Conservation (phyloP, 139 green algal species). For the Marvania coccoides region DNA sequence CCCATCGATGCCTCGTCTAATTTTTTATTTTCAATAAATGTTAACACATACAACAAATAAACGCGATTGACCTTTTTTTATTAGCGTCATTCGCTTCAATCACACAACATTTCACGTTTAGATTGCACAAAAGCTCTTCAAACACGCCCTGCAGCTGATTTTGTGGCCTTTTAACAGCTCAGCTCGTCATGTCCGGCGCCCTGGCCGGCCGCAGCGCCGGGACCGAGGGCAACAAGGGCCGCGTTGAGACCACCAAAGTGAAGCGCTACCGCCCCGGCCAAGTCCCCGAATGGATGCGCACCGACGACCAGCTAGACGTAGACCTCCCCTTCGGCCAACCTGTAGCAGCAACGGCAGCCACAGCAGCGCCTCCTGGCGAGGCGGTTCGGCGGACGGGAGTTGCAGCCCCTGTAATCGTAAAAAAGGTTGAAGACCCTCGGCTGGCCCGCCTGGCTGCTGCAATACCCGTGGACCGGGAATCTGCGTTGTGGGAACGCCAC, state of each 20-base stretch:
- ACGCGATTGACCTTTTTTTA: too few relatives aligned
- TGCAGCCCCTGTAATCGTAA: slow-evolving; percentile 56
- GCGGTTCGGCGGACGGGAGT: slow-evolving; percentile 38
- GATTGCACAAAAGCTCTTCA: too few relatives aligned
- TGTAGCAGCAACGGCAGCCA: slow-evolving; percentile 20
- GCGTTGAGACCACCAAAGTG: slow-evolving; percentile 63
- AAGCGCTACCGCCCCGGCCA: slow-evolving; percentile 80
- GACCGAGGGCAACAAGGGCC: slow-evolving; percentile 57
- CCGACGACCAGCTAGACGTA: slow-evolving; percentile 25
- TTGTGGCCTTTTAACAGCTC: too few relatives aligned
- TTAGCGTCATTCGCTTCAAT: too few relatives aligned
- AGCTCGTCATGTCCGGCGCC: slow-evolving; percentile 41
- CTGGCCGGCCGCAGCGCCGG: slow-evolving; percentile 23
- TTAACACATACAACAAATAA: too few relatives aligned
- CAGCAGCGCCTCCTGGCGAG: neutral
- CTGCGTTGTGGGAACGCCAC: neutral
- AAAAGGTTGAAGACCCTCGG: slow-evolving; percentile 50
- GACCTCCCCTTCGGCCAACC: slow-evolving; percentile 3
- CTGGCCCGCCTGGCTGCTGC: slow-evolving; percentile 37
- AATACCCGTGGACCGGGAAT: neutral
- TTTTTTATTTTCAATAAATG: too few relatives aligned
- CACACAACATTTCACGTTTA: too few relatives aligned
- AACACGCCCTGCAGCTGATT: too few relatives aligned
- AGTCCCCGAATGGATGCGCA: slow-evolving; percentile 69
- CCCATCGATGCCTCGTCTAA: too few relatives aligned